These are phyloP conservation scores for Quercus engelmannii DNA, from an alignment of 306 rosid species.

Conservation along the genomic window DNA sequence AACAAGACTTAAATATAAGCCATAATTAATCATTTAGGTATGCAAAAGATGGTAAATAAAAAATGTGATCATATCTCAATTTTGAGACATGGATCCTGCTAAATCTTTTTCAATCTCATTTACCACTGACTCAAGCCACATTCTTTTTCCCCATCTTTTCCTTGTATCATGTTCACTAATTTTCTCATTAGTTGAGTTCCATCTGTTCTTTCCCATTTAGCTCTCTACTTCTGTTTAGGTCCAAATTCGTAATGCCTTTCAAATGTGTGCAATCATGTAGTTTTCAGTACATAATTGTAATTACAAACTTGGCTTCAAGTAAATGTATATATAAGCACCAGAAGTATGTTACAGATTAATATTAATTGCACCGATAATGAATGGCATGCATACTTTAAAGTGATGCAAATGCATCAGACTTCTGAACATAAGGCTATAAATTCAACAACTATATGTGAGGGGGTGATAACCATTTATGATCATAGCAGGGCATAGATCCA, in stretches of 20 bases:
- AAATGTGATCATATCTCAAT: background rate
- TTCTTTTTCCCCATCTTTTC: background rate
- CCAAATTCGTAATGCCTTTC: background rate
- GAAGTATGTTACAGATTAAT: background rate
- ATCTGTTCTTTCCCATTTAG: background rate
- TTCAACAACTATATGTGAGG: no score
- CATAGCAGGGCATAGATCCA: background rate
- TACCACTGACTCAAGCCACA: background rate
- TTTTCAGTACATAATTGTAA: background rate
- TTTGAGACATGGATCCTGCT: background rate
- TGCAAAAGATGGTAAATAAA: background rate
- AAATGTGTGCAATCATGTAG: background rate
- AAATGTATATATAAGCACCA: background rate
- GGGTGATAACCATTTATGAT: background rate
- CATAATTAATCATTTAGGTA: conserved; percentile 6
- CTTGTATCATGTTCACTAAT: background rate
- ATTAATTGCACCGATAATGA: background rate
- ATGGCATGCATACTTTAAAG: background rate
- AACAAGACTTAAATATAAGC: background rate
- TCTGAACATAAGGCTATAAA: no score
- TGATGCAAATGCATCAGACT: background rate
- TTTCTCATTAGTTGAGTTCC: background rate
- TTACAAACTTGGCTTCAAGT: background rate
- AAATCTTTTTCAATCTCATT: background rate
- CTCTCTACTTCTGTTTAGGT: background rate